These are phyloP conservation scores for Nicotiana undulata DNA, from an alignment of 257 asterid genomes.

Conservation along the genomic window DNA sequence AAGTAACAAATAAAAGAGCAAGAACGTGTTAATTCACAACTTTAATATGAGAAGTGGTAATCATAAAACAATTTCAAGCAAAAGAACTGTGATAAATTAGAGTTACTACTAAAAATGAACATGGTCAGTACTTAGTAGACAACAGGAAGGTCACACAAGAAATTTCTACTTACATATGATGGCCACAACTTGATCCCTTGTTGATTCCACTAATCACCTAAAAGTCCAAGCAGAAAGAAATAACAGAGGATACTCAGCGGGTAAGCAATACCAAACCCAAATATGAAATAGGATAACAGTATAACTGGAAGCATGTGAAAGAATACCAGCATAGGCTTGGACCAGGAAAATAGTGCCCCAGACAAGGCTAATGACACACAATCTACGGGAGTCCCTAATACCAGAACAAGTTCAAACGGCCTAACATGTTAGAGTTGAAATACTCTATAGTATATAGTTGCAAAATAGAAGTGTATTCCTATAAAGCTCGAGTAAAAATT, in stretches of 20 bases:
- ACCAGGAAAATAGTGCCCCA: slow-evolving; percentile 92
- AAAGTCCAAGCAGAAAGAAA: neutral
- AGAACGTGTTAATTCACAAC: neutral
- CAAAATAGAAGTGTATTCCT: neutral
- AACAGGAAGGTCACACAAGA: neutral
- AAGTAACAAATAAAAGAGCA: neutral
- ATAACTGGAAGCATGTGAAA: slow-evolving; percentile 6
- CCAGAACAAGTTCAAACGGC: slow-evolving; percentile 7
- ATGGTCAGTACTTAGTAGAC: neutral
- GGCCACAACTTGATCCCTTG: slow-evolving; percentile 89
- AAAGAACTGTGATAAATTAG: neutral
- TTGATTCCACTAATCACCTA: slow-evolving; percentile 94
- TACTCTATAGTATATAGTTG: neutral
- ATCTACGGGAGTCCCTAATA: slow-evolving; percentile 86
- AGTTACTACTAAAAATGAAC: neutral
- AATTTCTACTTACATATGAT: slow-evolving; percentile 52
- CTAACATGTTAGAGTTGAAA: neutral
- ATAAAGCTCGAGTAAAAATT: neutral
- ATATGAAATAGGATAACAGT: neutral
- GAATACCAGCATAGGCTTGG: slow-evolving; percentile 84
- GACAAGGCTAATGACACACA: slow-evolving; percentile 92
- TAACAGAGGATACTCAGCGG: neutral
- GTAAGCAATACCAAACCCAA: slow-evolving; percentile 7
- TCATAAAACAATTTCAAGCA: neutral
- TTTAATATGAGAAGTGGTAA: neutral